These are phyloP conservation scores for Sporothrix brasiliensis DNA, from an alignment of 2,329 filamentous ascomycete species.

Conservation along the genomic window DNA sequence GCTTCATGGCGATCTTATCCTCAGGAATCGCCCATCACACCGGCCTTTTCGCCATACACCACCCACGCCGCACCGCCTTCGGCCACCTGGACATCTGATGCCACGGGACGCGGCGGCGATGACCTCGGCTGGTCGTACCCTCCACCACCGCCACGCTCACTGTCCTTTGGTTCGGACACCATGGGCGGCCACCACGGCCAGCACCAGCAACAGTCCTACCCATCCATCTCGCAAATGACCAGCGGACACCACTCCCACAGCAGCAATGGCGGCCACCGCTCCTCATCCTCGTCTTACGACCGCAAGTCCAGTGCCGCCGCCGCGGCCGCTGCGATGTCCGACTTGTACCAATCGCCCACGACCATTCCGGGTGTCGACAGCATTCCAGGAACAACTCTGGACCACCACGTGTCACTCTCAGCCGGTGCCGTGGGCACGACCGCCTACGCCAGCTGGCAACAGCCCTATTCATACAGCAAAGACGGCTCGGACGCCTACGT, in stretches of 20 bases:
- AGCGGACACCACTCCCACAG: constrained; percentile 27
- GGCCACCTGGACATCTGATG: constrained; percentile 49
- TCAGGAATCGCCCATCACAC: constrained; percentile 55
- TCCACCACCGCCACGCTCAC: constrained; percentile 49
- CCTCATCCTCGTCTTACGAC: constrained; percentile 46
- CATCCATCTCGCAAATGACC: constrained; percentile 46
- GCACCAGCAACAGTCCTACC: constrained; percentile 40
- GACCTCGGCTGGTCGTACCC: constrained; percentile 52
- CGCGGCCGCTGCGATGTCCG: constrained; percentile 42
- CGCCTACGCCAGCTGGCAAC: constrained; percentile 51
- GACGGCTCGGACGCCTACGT: constrained; percentile 43
- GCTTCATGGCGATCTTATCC: constrained; percentile 55
- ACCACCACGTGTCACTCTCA: constrained; percentile 45
- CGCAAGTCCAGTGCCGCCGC: constrained; percentile 45
- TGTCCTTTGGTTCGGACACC: constrained; percentile 54
- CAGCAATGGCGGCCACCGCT: constrained; percentile 31
- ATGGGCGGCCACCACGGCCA: constrained; percentile 45
- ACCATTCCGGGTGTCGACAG: constrained; percentile 46
- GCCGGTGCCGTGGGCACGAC: constrained; percentile 46
- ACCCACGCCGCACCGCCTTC: constrained; percentile 47
- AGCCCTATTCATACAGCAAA: constrained; percentile 50
- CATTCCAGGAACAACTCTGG: constrained; percentile 43
- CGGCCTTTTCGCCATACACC: constrained; percentile 55
- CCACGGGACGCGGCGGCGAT: constrained; percentile 45
- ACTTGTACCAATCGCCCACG: constrained; percentile 50